Conservation (phyloP, 192 early-diverging fungal genomes). For the Phycomyces nitens region DNA sequence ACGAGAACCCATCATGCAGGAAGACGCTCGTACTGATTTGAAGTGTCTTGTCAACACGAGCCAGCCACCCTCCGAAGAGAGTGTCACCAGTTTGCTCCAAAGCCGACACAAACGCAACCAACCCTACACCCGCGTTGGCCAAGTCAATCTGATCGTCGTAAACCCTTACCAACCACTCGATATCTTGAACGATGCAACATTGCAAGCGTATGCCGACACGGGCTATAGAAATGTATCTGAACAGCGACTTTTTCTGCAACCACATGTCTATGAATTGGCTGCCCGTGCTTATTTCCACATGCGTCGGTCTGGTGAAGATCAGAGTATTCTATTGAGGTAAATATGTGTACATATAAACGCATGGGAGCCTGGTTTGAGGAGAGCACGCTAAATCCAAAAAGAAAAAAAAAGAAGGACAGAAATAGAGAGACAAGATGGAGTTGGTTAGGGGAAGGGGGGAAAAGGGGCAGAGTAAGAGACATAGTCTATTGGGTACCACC, state of each 20-base stretch:
- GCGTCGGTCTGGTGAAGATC: conserved; percentile 71
- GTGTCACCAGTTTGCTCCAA: conserved; percentile 40
- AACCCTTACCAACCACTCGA: conserved; percentile 53
- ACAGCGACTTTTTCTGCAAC: conserved; percentile 40
- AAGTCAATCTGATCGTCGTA: conserved; percentile 48
- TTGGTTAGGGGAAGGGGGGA: no score
- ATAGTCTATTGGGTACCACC: no score
- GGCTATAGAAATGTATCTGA: conserved; percentile 46
- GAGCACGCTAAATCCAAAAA: neutral
- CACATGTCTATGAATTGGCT: conserved; percentile 70
- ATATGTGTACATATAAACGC: neutral
- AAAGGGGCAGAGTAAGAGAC: no score
- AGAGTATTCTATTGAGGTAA: conserved; percentile 66
- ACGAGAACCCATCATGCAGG: conserved; percentile 23
- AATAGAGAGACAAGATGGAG: no score
- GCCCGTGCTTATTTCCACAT: conserved; percentile 70
- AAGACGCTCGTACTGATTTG: conserved; percentile 32
- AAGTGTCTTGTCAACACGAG: conserved; percentile 19
- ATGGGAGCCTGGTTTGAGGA: neutral
- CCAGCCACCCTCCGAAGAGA: conserved; percentile 44
- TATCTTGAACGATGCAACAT: conserved; percentile 45
- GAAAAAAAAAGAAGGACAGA: neutral
- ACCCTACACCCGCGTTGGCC: conserved; percentile 53
- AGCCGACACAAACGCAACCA: conserved; percentile 48
- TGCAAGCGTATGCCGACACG: conserved; percentile 51